Conservation (phyloP, 2,329 filamentous ascomycete species). For the Onygenales sp. region DNA sequence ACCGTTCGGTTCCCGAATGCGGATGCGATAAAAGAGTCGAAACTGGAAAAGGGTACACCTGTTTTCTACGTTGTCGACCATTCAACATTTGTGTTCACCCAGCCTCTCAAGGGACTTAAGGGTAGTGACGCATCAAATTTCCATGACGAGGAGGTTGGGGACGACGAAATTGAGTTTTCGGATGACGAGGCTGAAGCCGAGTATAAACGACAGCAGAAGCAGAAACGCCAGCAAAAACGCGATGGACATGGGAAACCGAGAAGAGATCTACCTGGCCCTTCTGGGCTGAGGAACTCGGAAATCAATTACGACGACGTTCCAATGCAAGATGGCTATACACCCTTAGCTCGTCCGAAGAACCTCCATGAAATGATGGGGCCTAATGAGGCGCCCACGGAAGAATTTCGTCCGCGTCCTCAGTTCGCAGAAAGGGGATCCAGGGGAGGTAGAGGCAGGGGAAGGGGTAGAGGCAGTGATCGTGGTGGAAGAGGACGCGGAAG, state of each 20-base stretch:
- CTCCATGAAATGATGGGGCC: conserved; percentile 43
- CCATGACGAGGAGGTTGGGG: conserved; percentile 80
- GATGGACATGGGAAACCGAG: conserved; percentile 31
- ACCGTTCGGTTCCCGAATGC: conserved; percentile 64
- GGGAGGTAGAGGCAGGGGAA: conserved; percentile 40
- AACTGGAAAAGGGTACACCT: conserved; percentile 57
- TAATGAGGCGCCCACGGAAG: conserved; percentile 28
- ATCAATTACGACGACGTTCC: conserved; percentile 59
- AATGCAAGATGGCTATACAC: conserved; percentile 51
- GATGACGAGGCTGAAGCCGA: conserved; percentile 92
- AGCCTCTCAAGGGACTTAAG: conserved; percentile 67
- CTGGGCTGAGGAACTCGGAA: conserved; percentile 31
- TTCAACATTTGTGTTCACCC: conserved; percentile 77
- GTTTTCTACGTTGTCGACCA: conserved; percentile 73
- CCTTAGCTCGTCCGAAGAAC: conserved; percentile 57
- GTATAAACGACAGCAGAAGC: conserved; percentile 61
- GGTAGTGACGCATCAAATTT: conserved; percentile 91
- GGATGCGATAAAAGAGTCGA: conserved; percentile 57
- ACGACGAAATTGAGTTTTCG: conserved; percentile 88
- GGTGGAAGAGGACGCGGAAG: conserved; percentile 17
- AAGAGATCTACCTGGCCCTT: conserved; percentile 26
- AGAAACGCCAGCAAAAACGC: conserved; percentile 51
- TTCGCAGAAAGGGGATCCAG: conserved; percentile 28
- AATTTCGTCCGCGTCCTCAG: conserved; percentile 9
- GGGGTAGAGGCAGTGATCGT: conserved; percentile 22